A percentile compares a stretch with the other conserved stretches of the same genome.
phyloP scores from a whole-genome alignment of 768 basidiomycete genomes.

The Gautieria morchelliformis region DNA sequence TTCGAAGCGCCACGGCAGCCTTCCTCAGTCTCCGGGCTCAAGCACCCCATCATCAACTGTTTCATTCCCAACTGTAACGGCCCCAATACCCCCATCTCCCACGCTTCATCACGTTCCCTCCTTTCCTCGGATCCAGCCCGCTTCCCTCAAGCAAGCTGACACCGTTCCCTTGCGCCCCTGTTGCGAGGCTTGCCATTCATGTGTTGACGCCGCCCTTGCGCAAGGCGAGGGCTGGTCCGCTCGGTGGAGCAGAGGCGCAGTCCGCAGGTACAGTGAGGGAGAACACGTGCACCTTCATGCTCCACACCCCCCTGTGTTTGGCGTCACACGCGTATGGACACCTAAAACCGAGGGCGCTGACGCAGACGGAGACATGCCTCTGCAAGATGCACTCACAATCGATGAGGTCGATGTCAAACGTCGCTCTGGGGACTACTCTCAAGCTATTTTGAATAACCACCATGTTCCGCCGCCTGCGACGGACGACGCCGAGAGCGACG shows the following conservation, averaged over 20 bases:
- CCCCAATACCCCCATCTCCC: neutral
- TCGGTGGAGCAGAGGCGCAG: conserved; percentile 54
- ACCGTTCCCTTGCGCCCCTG: conserved; percentile 67
- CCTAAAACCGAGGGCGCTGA: conserved; percentile 9
- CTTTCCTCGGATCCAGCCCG: neutral
- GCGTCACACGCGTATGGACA: conserved; percentile 14
- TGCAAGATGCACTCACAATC: conserved; percentile 36
- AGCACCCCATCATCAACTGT: neutral
- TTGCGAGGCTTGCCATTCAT: conserved; percentile 51
- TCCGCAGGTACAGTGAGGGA: conserved; percentile 38
- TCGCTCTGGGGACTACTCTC: conserved; percentile 18
- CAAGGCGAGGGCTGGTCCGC: conserved; percentile 54
- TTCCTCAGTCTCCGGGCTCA: neutral
- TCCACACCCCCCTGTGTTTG: conserved; percentile 14
- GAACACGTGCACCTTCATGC: conserved; percentile 27
- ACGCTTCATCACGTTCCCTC: neutral
- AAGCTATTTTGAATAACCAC: neutral
- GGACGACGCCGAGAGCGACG: neutral
- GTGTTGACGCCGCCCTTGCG: conserved; percentile 46
- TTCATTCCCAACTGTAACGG: conserved; percentile 9
- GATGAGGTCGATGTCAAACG: conserved; percentile 56
- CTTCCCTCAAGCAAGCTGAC: neutral
- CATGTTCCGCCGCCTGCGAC: neutral
- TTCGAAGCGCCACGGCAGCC: conserved; percentile 32
- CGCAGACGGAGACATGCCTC: conserved; percentile 2